These are phyloP conservation scores for Trichoderma polysporum DNA, from an alignment of 2,329 filamentous ascomycete species.

Conservation along the genomic window DNA sequence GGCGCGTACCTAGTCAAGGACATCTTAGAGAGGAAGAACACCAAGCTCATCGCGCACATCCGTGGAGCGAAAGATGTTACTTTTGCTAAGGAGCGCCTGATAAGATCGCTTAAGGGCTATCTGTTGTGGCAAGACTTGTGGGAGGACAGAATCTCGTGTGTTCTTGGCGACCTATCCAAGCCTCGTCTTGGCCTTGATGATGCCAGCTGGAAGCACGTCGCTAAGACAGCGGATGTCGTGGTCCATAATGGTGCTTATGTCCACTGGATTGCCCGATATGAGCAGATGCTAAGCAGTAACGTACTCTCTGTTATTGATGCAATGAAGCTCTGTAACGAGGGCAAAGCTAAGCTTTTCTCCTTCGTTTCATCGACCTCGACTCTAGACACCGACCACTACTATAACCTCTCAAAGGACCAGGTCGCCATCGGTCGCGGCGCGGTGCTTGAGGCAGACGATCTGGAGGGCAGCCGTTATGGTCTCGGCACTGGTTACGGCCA, in stretches of 20 bases:
- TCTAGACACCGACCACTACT: conserved; percentile 79
- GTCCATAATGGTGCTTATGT: conserved; percentile 81
- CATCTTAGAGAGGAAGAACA: neutral
- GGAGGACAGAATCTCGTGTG: conserved; percentile 61
- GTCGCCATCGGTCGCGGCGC: conserved; percentile 56
- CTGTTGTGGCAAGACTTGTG: conserved; percentile 76
- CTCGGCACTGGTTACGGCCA: conserved; percentile 89
- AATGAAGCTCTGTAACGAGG: conserved; percentile 70
- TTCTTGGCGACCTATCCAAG: conserved; percentile 73
- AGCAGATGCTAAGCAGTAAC: conserved; percentile 70
- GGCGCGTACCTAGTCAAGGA: neutral
- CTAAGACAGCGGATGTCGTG: conserved; percentile 66
- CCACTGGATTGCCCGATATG: conserved; percentile 81
- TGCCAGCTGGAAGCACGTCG: conserved; percentile 63
- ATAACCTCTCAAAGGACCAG: conserved; percentile 62
- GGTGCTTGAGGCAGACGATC: conserved; percentile 75
- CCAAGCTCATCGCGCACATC: neutral
- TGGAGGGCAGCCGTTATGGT: conserved; percentile 72
- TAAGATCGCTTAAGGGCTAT: conserved; percentile 69
- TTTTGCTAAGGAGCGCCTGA: conserved; percentile 63
- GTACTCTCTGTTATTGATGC: conserved; percentile 78
- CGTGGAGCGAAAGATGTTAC: conserved; percentile 60
- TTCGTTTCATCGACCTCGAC: conserved; percentile 79
- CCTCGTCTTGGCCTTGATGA: conserved; percentile 71
- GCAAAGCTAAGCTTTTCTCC: conserved; percentile 71